A percentile compares a stretch with the other conserved stretches of the same genome.
Conservation (phyloP, 2,329 filamentous ascomycete species). For the Nemania sp. region DNA sequence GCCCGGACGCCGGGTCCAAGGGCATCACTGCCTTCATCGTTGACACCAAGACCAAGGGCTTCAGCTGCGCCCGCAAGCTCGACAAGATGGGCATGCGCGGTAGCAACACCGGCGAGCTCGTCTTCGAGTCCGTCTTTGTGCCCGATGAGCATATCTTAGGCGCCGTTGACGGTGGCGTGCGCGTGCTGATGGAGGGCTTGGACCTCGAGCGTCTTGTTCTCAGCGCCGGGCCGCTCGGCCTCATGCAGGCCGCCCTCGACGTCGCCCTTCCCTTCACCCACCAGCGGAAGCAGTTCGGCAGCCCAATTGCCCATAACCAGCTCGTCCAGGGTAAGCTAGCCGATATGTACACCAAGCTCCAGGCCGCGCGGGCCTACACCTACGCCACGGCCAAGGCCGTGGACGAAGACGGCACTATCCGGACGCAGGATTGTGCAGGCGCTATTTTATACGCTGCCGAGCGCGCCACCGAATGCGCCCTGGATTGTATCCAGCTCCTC, state of each 20-base stretch:
- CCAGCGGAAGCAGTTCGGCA: slow-evolving; percentile 83
- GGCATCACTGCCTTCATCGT: slow-evolving; percentile 96
- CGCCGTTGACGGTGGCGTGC: slow-evolving; percentile 76
- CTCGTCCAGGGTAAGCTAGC: slow-evolving; percentile 90
- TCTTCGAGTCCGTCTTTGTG: slow-evolving; percentile 90
- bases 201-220: slow-evolving; percentile 93
- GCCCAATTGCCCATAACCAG: slow-evolving; percentile 88
- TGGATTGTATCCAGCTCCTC: slow-evolving; percentile 89
- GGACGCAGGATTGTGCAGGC: slow-evolving; percentile 91
- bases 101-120: slow-evolving; percentile 91
- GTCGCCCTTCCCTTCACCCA: slow-evolving; percentile 87
- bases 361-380: slow-evolving; percentile 83
- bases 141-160: slow-evolving; percentile 82
- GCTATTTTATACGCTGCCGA: slow-evolving; percentile 93
- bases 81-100: slow-evolving; percentile 99
- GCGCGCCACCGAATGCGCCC: slow-evolving; percentile 79
- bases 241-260: slow-evolving; percentile 93
- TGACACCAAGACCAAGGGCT: slow-evolving; percentile 70
- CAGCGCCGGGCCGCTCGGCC: slow-evolving; percentile 83
- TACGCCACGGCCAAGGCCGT: slow-evolving; percentile 79
- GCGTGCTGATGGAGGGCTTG: slow-evolving; percentile 92
- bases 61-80: slow-evolving; percentile 85
- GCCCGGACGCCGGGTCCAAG: slow-evolving; percentile 76
- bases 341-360: slow-evolving; percentile 96
- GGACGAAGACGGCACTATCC: slow-evolving; percentile 73